Conservation (phyloP, 345 rosid genomes). For the Gossypium stocksii region DNA sequence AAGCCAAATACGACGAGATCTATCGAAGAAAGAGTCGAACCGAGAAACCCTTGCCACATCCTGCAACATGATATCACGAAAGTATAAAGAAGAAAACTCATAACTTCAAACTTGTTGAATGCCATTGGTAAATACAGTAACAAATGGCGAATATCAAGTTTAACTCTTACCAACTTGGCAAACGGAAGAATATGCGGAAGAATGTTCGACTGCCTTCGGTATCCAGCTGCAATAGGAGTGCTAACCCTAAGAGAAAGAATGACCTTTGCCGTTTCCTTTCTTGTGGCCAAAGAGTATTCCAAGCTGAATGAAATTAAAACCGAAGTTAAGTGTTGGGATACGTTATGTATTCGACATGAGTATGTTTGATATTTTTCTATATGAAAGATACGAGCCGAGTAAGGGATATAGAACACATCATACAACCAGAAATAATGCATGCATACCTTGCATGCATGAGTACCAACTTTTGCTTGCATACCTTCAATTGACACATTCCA, state of each 20-base stretch:
- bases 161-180: conserved; percentile 71
- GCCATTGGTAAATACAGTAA: no score
- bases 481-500: conserved; percentile 82
- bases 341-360: no score
- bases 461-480: conserved; percentile 16
- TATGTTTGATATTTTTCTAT: no score
- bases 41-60: conserved; percentile 96
- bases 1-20: conserved; percentile 78
- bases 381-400: neutral
- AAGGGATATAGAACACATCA: neutral
- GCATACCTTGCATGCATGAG: neutral
- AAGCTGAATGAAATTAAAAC: conserved; percentile 46
- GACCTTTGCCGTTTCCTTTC: conserved; percentile 95
- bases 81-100: neutral
- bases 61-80: conserved; percentile 31
- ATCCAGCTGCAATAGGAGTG: conserved; percentile 79
- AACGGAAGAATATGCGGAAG: conserved; percentile 75
- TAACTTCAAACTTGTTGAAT: no score
- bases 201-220: conserved; percentile 72
- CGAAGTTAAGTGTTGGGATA: no score
- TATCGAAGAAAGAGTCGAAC: conserved; percentile 88
- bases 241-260: conserved; percentile 89
- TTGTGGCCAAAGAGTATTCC: conserved; percentile 91
- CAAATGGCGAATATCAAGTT: neutral
- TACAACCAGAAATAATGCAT: neutral